A percentile compares a stretch with the other conserved stretches of the same genome.
phyloP scores from a whole-genome alignment of 2,329 filamentous ascomycete genomes.

The Aaosphaeria arxii region DNA sequence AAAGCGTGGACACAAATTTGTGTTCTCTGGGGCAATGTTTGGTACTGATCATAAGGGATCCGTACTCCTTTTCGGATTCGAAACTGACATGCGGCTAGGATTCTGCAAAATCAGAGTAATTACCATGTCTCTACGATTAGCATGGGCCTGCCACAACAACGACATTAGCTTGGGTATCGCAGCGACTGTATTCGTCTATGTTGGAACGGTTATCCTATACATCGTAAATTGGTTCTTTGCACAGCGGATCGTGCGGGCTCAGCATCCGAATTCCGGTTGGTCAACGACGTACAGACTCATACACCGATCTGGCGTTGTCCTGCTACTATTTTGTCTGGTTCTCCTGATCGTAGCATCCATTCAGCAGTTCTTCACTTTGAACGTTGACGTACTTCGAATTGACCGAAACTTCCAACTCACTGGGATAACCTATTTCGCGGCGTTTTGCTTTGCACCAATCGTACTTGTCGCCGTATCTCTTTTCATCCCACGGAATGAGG shows the following conservation, averaged over 20 bases:
- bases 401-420: slow-evolving; percentile 65
- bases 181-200: slow-evolving; percentile 67
- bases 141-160: slow-evolving; percentile 28
- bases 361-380: slow-evolving; percentile 65
- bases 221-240: slow-evolving; percentile 75
- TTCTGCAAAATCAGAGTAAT: slow-evolving; percentile 45
- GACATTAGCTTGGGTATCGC: slow-evolving; percentile 54
- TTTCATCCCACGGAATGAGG: slow-evolving; percentile 41
- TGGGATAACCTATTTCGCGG: slow-evolving; percentile 61
- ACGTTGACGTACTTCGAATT: slow-evolving; percentile 47
- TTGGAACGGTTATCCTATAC: slow-evolving; percentile 75
- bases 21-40: slow-evolving; percentile 42
- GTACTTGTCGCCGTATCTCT: slow-evolving; percentile 52
- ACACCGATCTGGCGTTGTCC: slow-evolving; percentile 48
- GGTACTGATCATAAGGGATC: slow-evolving; percentile 21
- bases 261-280: slow-evolving; percentile 72
- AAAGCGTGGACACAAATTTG: slow-evolving; percentile 41
- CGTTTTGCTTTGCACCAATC: slow-evolving; percentile 66
- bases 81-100: slow-evolving; percentile 21
- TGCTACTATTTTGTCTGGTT: slow-evolving; percentile 59
- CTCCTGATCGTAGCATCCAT: slow-evolving; percentile 66
- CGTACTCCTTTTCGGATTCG: not conserved
- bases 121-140: slow-evolving; percentile 42
- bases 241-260: slow-evolving; percentile 71
- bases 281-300: slow-evolving; percentile 49